Evolutionary conservation across 257 asterid genomes (phyloP).

Genomic region (Nicotiana otophora): DNA sequence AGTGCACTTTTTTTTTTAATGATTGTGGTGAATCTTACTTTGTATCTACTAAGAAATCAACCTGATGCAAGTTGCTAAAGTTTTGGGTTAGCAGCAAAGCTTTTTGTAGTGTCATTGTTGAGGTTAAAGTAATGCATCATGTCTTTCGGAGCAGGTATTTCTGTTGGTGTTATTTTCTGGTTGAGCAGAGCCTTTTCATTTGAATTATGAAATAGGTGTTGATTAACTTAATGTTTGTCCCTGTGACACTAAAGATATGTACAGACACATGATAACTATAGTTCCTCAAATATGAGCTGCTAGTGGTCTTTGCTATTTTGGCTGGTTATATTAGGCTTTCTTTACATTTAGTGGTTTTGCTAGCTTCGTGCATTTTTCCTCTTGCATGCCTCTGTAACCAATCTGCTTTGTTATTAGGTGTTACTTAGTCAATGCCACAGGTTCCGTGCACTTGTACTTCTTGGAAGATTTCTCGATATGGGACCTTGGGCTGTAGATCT

Average conservation of each 20-base stretch:
- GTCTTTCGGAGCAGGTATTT: neutral
- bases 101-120: neutral
- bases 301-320: neutral
- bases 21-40: neutral
- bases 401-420: conserved; percentile 45
- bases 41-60: neutral
- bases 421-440: conserved; percentile 98
- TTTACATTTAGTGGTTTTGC: neutral
- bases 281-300: neutral
- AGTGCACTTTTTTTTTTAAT: neutral
- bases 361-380: neutral
- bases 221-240: neutral
- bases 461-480: conserved; percentile 99
- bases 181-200: neutral
- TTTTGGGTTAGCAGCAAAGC: neutral
- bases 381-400: neutral
- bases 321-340: neutral
- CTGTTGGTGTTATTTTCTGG: neutral
- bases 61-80: neutral
- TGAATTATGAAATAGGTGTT: neutral
- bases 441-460: conserved; percentile 96
- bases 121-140: neutral
- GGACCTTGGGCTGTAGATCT: conserved; percentile 99
- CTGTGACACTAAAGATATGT: neutral
- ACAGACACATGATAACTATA: neutral